A percentile compares a stretch with the other conserved stretches of the same genome.
Evolutionary conservation across 192 early-diverging fungal species (phyloP).

Genomic region (Gorgonomyces haynaldii): DNA sequence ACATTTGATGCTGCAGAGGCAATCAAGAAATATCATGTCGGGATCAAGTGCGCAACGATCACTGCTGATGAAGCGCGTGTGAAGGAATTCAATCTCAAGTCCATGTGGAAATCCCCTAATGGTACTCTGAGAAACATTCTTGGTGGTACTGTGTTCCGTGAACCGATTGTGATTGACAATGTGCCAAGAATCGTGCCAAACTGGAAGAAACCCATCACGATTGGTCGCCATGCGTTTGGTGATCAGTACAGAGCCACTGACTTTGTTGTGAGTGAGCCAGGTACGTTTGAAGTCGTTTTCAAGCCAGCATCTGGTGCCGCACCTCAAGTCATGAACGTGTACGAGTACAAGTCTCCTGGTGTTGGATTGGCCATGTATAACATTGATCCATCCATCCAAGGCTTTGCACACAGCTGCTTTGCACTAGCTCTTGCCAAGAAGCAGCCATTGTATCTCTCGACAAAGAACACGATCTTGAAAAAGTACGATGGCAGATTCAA

Average conservation of each 20-base stretch:
- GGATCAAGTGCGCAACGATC: slow-evolving; percentile 99
- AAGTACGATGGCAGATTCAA: slow-evolving; percentile 97
- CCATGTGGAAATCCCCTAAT: slow-evolving; percentile 98
- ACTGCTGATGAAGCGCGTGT: slow-evolving; percentile 93
- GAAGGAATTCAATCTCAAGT: slow-evolving; percentile 85
- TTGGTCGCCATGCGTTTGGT: slow-evolving; percentile 94
- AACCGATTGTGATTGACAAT: slow-evolving; percentile 87
- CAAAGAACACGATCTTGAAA: slow-evolving; percentile 97
- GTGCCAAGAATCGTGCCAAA: slow-evolving; percentile 86
- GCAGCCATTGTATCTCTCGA: slow-evolving; percentile 87
- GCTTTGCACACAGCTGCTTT: slow-evolving; percentile 94
- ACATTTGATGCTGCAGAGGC: slow-evolving; percentile 93
- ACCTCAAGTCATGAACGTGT: slow-evolving; percentile 58
- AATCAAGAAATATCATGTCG: slow-evolving; percentile 70
- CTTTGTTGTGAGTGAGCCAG: slow-evolving; percentile 81
- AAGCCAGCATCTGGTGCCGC: slow-evolving; percentile 71
- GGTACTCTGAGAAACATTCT: slow-evolving; percentile 94
- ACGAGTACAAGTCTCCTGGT: slow-evolving; percentile 57
- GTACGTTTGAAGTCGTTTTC: slow-evolving; percentile 82
- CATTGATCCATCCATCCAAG: slow-evolving; percentile 69
- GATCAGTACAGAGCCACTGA: slow-evolving; percentile 98
- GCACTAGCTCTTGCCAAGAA: slow-evolving; percentile 79
- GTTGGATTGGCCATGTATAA: slow-evolving; percentile 98
- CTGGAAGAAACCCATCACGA: slow-evolving; percentile 89
- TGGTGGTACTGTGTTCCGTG: slow-evolving; percentile 96